Percentiles rank a stretch among this genome's conserved stretches.
phyloP scores from a whole-genome alignment of 305 asterid species.

The Caryopteris hybrid region DNA sequence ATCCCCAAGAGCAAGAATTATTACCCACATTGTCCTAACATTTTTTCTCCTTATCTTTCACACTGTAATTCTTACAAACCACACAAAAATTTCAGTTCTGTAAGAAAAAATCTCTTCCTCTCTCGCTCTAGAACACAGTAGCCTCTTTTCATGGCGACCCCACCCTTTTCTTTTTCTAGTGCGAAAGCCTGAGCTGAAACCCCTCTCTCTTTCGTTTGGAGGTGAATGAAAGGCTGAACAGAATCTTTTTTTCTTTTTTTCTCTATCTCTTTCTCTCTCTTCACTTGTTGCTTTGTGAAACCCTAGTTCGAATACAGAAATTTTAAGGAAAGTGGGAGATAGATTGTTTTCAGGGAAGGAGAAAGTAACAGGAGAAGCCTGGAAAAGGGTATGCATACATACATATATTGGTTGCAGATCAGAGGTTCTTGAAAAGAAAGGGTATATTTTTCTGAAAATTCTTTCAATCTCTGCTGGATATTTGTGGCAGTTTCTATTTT shows the following conservation, averaged over 20 bases:
- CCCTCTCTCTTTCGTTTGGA: slow-evolving; percentile 9
- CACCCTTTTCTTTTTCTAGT: slow-evolving; percentile 23
- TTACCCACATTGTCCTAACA: slow-evolving; percentile 14
- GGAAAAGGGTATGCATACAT: background rate
- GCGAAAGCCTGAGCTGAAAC: slow-evolving; percentile 15
- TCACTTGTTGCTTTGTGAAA: slow-evolving; percentile 19
- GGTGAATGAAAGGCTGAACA: background rate
- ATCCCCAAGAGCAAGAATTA: slow-evolving; percentile 1
- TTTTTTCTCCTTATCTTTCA: slow-evolving; percentile 24
- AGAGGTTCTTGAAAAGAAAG: slow-evolving; percentile 20
- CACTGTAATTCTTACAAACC: slow-evolving; percentile 29
- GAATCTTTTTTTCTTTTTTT: background rate
- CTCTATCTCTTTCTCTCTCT: background rate
- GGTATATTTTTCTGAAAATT: slow-evolving; percentile 25
- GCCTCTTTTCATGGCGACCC: slow-evolving; percentile 34
- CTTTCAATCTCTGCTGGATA: slow-evolving; percentile 9
- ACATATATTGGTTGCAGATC: slow-evolving; percentile 5
- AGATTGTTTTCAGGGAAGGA: background rate
- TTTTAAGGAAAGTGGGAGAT: background rate
- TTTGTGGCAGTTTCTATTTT: slow-evolving; percentile 17
- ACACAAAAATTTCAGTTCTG: background rate
- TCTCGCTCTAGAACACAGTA: slow-evolving; percentile 7
- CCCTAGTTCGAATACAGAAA: slow-evolving; percentile 25
- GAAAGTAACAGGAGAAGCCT: background rate
- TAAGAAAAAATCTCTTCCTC: background rate